These are phyloP conservation scores for Exophiala sp. DNA, from an alignment of 2,329 filamentous ascomycete genomes.

Conservation along the genomic window DNA sequence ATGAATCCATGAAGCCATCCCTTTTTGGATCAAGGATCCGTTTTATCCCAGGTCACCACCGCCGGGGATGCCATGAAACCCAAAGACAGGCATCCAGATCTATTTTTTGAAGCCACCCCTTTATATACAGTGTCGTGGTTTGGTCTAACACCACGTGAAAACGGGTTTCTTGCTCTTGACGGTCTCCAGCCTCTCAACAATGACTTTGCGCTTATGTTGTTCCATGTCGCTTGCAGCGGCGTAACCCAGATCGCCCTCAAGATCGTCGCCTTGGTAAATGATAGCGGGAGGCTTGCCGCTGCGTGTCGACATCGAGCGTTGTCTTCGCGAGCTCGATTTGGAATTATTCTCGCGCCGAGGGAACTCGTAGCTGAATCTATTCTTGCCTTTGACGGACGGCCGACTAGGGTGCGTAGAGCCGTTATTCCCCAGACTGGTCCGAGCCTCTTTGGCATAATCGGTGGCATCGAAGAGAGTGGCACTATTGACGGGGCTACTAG, in stretches of 20 bases:
- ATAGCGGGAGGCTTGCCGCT: conserved; percentile 17
- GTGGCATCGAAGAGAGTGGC: conserved; percentile 24
- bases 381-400: conserved; percentile 29
- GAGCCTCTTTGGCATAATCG: conserved; percentile 28
- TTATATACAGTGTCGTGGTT: not conserved
- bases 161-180: conserved; percentile 94
- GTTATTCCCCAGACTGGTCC: conserved; percentile 34
- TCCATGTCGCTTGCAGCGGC: conserved; percentile 92
- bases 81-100: not conserved
- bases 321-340: conserved; percentile 15
- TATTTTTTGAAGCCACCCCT: too few relatives aligned
- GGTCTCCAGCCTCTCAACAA: conserved; percentile 90
- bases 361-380: conserved; percentile 31
- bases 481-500: conserved; percentile 36
- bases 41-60: too few relatives aligned
- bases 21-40: too few relatives aligned
- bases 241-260: conserved; percentile 90
- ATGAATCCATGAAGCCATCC: too few relatives aligned
- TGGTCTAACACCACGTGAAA: conserved; percentile 46
- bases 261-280: conserved; percentile 55
- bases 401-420: conserved; percentile 36
- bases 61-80: not conserved
- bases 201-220: conserved; percentile 83
- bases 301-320: conserved; percentile 23
- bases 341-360: conserved; percentile 51